Percentiles rank a stretch among this genome's conserved stretches.
phyloP scores from a whole-genome alignment of 352 stramenopile genomes.

The Pythium rishiriense region DNA sequence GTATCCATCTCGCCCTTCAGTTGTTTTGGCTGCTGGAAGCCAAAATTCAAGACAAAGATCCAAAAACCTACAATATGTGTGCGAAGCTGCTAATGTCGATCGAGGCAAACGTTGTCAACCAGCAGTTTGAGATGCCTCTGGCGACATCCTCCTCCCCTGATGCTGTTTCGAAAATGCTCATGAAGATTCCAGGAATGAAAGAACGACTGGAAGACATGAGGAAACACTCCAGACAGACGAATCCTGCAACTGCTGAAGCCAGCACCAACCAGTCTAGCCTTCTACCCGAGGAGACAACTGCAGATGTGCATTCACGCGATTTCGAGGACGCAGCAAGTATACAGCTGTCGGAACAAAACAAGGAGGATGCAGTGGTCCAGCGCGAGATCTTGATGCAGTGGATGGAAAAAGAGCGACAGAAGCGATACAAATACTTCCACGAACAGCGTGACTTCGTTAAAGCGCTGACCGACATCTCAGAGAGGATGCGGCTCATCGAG shows the following conservation, averaged over 20 bases:
- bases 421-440: constrained; percentile 83
- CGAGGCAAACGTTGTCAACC: constrained; percentile 79
- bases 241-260: not conserved
- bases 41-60: constrained; percentile 71
- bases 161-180: constrained; percentile 44
- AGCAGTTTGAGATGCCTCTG: constrained; percentile 63
- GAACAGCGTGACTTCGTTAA: constrained; percentile 78
- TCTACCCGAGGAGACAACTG: not conserved
- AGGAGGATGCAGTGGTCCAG: constrained; percentile 32
- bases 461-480: constrained; percentile 66
- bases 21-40: constrained; percentile 78
- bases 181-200: constrained; percentile 61
- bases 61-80: constrained; percentile 75
- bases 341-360: not conserved
- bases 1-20: constrained; percentile 73
- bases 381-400: constrained; percentile 64
- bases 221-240: not conserved
- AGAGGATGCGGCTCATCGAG: constrained; percentile 67
- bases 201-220: constrained; percentile 40
- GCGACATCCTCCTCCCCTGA: constrained; percentile 31
- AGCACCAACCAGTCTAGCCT: constrained; percentile 2
- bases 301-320: not conserved
- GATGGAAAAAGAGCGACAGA: constrained; percentile 78
- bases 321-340: not conserved
- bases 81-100: constrained; percentile 83